Percentiles rank a stretch among this genome's conserved stretches.
Conservation (phyloP, 106 monocot species). For the Apostasia ramifera region DNA sequence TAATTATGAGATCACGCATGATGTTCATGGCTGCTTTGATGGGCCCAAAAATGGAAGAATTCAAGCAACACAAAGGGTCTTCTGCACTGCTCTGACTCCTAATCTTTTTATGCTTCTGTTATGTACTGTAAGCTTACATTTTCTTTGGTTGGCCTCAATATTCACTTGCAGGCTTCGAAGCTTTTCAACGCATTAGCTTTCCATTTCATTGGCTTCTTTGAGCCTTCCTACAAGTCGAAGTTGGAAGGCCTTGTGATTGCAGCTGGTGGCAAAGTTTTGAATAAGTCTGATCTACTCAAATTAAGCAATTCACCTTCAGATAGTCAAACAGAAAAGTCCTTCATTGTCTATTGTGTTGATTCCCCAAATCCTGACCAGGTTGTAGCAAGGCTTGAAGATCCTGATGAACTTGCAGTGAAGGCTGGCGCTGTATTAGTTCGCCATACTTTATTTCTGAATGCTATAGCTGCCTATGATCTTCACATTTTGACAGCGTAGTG, state of each 20-base stretch:
- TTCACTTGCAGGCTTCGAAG: conserved; percentile 12
- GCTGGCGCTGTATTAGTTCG: conserved; percentile 14
- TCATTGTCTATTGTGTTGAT: conserved; percentile 6
- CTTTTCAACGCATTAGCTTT: conserved; percentile 13
- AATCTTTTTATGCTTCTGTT: background rate
- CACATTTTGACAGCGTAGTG: background rate
- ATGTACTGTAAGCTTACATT: background rate
- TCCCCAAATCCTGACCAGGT: background rate
- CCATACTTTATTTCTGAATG: conserved; percentile 9
- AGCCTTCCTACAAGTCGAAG: background rate
- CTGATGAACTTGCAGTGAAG: background rate
- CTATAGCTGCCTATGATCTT: conserved; percentile 8
- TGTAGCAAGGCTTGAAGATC: background rate
- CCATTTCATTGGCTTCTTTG: conserved; percentile 11
- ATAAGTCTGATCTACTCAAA: conserved; percentile 1
- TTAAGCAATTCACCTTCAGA: background rate
- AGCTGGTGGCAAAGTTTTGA: conserved; percentile 10
- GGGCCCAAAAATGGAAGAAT: conserved; percentile 79
- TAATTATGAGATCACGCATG: conserved; percentile 66
- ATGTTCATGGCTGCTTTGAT: conserved; percentile 72
- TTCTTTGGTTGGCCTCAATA: background rate
- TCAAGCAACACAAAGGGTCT: conserved; percentile 53
- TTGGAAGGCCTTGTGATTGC: conserved; percentile 8
- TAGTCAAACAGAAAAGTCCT: background rate
- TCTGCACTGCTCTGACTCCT: background rate